Evolutionary conservation across 495 filamentous ascomycete species (phyloP).

Genomic region (Echria macrotheca): DNA sequence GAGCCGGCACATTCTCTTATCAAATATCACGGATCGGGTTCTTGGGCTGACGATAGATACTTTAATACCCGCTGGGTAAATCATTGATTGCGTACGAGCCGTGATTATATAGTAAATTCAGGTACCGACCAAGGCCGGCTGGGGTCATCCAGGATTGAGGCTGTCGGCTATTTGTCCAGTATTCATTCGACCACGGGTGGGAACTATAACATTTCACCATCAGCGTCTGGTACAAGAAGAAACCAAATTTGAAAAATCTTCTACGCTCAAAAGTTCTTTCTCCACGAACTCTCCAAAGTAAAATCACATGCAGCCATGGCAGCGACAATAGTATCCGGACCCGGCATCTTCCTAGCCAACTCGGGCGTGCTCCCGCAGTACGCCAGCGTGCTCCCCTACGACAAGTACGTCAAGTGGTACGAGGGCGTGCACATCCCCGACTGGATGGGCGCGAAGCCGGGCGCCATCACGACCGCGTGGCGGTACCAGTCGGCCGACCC

Average conservation of each 20-base stretch:
- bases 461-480: conserved; percentile 18
- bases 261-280: not conserved
- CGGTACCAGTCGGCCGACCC: conserved; percentile 16
- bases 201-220: not conserved
- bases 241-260: not conserved
- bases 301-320: not conserved
- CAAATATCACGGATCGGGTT: too few species aligned
- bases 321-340: not conserved
- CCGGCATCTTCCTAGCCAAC: conserved; percentile 19
- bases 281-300: not conserved
- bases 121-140: too few species aligned
- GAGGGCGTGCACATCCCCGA: conserved; percentile 22
- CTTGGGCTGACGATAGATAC: too few species aligned
- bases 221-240: not conserved
- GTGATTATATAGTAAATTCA: too few species aligned
- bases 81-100: too few species aligned
- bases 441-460: conserved; percentile 22
- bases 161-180: not conserved
- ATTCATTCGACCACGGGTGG: too few species aligned
- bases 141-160: not conserved
- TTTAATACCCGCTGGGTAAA: too few species aligned
- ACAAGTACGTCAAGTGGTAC: conserved; percentile 18
- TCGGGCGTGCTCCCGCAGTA: conserved; percentile 9
- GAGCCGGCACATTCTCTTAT: too few species aligned
- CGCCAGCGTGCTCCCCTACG: conserved; percentile 9